Conservation (phyloP, 345 rosid species). For the Litchi chinensis region DNA sequence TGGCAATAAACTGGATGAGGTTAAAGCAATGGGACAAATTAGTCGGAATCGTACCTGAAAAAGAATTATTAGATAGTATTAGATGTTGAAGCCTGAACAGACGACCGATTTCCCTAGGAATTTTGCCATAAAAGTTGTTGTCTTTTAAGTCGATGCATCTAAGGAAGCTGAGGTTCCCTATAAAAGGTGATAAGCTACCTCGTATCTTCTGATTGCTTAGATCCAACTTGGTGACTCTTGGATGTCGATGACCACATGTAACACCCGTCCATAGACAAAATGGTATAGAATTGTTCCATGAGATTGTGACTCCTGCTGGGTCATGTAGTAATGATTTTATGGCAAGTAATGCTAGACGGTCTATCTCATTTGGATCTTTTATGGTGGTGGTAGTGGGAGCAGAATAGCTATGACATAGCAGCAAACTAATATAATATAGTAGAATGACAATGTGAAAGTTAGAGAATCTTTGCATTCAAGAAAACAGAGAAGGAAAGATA, state of each 20-base stretch:
- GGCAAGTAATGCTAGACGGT: too few species aligned
- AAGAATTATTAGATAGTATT: background rate
- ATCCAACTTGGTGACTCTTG: conserved; percentile 12
- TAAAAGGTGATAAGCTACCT: conserved; percentile 19
- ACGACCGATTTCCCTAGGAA: conserved; percentile 19
- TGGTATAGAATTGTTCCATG: too few species aligned
- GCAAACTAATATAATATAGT: too few species aligned
- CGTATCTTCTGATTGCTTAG: background rate
- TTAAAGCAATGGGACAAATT: background rate
- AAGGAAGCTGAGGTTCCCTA: conserved; percentile 34
- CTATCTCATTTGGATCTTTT: too few species aligned
- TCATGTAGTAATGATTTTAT: too few species aligned
- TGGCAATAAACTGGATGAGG: background rate
- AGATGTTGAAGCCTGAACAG: conserved; percentile 8
- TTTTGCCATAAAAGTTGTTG: conserved; percentile 2
- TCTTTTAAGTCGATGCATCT: background rate
- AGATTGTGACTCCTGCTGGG: too few species aligned
- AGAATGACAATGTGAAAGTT: too few species aligned
- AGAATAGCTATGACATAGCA: too few species aligned
- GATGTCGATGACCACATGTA: conserved; percentile 19
- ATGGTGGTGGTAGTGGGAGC: too few species aligned
- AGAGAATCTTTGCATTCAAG: too few species aligned
- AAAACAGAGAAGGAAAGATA: too few species aligned
- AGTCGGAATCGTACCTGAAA: conserved; percentile 5
- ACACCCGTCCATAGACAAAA: too few species aligned